These are phyloP conservation scores for Pichia sp. DNA, from an alignment of 1,139 yeast genomes.

Conservation along the genomic window DNA sequence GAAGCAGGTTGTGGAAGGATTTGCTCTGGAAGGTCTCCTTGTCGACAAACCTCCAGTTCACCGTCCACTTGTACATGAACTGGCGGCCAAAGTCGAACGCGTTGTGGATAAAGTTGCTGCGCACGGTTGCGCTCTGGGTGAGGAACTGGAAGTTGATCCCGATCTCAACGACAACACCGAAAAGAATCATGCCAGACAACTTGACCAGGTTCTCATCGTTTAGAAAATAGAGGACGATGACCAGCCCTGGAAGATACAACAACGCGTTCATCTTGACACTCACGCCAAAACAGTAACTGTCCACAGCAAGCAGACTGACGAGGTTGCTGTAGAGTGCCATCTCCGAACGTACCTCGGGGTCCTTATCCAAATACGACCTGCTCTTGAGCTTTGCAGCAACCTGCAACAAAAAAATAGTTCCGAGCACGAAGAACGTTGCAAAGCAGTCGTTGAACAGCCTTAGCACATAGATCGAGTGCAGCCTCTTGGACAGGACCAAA, in stretches of 20 bases:
- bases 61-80: slow-evolving; percentile 84
- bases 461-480: slow-evolving; percentile 80
- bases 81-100: slow-evolving; percentile 77
- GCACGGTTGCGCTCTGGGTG: slow-evolving; percentile 38
- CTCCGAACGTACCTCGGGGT: background rate
- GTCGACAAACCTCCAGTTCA: slow-evolving; percentile 78
- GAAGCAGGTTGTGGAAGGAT: slow-evolving; percentile 50
- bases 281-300: slow-evolving; percentile 65
- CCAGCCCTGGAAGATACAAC: slow-evolving; percentile 72
- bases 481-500: slow-evolving; percentile 64
- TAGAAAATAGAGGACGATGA: slow-evolving; percentile 49
- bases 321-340: slow-evolving; percentile 26
- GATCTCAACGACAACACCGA: slow-evolving; percentile 40
- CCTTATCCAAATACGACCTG: slow-evolving; percentile 1
- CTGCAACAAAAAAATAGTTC: slow-evolving; percentile 54
- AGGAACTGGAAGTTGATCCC: slow-evolving; percentile 54
- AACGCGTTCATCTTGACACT: slow-evolving; percentile 90
- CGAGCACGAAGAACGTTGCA: slow-evolving; percentile 62
- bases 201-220: slow-evolving; percentile 48
- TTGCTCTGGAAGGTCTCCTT: slow-evolving; percentile 55
- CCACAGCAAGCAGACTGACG: slow-evolving; percentile 46
- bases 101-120: slow-evolving; percentile 49
- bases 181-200: slow-evolving; percentile 21
- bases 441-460: slow-evolving; percentile 87
- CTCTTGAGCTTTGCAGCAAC: slow-evolving; percentile 35